phyloP scores from a whole-genome alignment of 192 early-diverging fungal species.

The Umbelopsis sp. region DNA sequence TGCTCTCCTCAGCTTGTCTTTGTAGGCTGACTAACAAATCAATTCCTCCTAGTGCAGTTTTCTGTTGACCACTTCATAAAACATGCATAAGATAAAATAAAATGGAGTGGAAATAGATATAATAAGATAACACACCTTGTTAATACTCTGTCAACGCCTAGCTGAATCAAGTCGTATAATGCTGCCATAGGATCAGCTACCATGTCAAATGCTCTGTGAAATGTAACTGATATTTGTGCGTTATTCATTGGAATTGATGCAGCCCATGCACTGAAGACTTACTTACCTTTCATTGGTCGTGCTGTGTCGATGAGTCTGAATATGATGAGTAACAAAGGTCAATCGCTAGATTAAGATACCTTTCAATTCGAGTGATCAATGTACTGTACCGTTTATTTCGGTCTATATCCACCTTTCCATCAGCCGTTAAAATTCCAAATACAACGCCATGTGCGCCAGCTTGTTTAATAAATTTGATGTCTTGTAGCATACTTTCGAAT shows the following conservation, averaged over 20 bases:
- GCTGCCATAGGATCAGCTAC: slow-evolving; percentile 56
- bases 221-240: slow-evolving; percentile 55
- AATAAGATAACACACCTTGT: slow-evolving; percentile 45
- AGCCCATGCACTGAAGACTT: background rate
- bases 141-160: slow-evolving; percentile 66
- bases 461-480: slow-evolving; percentile 46
- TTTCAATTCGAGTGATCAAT: background rate
- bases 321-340: background rate
- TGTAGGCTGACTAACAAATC: slow-evolving; percentile 47
- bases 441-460: slow-evolving; percentile 61
- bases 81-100: background rate
- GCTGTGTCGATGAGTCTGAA: background rate
- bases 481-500: slow-evolving; percentile 49
- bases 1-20: slow-evolving; percentile 39
- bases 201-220: slow-evolving; percentile 73
- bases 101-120: no score
- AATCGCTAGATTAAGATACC: background rate
- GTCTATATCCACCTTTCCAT: slow-evolving; percentile 57
- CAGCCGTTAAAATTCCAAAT: slow-evolving; percentile 56
- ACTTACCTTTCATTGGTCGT: background rate
- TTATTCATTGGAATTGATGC: background rate
- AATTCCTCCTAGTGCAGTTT: slow-evolving; percentile 58
- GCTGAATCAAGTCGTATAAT: slow-evolving; percentile 54
- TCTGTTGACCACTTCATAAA: slow-evolving; percentile 51
- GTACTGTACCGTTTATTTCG: slow-evolving; percentile 19